Base-by-base conservation (phyloP, 192 early-diverging fungal species). In the Radiomyces spectabilis region DNA sequence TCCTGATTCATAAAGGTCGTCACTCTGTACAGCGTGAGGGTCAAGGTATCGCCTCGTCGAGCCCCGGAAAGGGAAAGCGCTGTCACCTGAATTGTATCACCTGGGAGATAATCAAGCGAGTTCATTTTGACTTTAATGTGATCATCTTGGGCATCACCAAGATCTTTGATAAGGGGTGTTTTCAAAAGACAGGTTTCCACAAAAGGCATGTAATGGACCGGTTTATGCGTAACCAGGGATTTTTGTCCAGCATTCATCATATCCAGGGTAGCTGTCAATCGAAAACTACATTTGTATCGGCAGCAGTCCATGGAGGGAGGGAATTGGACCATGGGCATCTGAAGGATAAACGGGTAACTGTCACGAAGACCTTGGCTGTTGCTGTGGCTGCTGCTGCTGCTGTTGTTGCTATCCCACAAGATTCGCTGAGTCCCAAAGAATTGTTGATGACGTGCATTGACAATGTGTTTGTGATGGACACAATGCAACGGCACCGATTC, bases 381-480 rank as follows among this genome's bases (percentile, higher is more conserved):
- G n/a, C n/a, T n/a, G n/a, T n/a, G n/a, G n/a, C n/a, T n/a, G n/a
- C n/a, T n/a, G n/a, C n/a, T n/a, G n/a, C n/a, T n/a, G n/a, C n/a
- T n/a, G 7, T 48, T 5, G 7, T 48, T 48, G 46, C 46, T 48
- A 15, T 48, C 46, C 46, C 46, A 48, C 3, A 48, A n/a, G 15
- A 48, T 27, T 29, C 27, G 46, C 24, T 48, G 9, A 15, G 46
- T 25, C 13, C 46, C 46, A 31, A 48, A 48, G 25, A 48, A 22
- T 2, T 48, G 46, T 8, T 48, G 46, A 6, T 48, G 46, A 13
- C 46, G 15, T 9, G 25, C 46, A 25, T 27, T 21, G 30, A 48
- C 30, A 4, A 48, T 27, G 26, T 21, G 30, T 48, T 16, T 27
- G 6, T 29, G 5, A n/a, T 6, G 8, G 10, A 27, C 30, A 15